Base-by-base conservation (phyloP, 108 stramenopile genomes). In the Ochromonas danica region DNA sequence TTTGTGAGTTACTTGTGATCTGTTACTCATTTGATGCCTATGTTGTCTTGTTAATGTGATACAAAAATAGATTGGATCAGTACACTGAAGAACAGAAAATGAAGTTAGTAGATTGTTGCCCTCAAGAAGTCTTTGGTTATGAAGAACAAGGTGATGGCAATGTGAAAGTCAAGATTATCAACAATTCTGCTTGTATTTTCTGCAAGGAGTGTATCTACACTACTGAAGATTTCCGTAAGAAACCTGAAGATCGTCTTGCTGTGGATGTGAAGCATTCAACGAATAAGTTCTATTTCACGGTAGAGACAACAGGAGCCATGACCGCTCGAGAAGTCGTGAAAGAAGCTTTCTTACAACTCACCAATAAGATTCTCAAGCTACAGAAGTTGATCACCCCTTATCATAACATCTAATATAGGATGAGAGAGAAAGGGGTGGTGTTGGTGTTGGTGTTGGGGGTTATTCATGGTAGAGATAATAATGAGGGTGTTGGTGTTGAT, bases 231-330 rank as follows among this genome's bases (percentile, higher is more conserved):
- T 80, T 74, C 79, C 28, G 61, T 31, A 70, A 1, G 17, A 27
- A 39, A 0, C 74, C 33, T 28, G 80, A 81, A 14, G 83, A 84
- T 1, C 42, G 51, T 30, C 39, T 61, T 17, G 79, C 61, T 1
- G 85, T 85, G 14, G 25, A 38, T 0, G 42, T 85, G 35, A 22
- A 40, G 6, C 43, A 61, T 6, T 63, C 38, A 0, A 43, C 62
- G 1, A 70, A 82, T 61, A 61, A 42, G 1, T 85, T 71, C 43
- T 38, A 43, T 41, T 83, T 85, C 45, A 31, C 33, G 33, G 82
- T 85, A 17, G 85, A 85, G 62, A 82, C 78, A 22, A 82, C 78
- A 17, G 85, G 85, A 2, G 75, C 81, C 2, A 25, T 85, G 72
- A 80, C 51, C 0, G 81, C 85, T 0, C 71, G 31, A 3, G 81